Evolutionary conservation across 305 asterid species (phyloP), one percentile per base, ranked within the genome.

Genomic region (Fraxinus albicans): DNA sequence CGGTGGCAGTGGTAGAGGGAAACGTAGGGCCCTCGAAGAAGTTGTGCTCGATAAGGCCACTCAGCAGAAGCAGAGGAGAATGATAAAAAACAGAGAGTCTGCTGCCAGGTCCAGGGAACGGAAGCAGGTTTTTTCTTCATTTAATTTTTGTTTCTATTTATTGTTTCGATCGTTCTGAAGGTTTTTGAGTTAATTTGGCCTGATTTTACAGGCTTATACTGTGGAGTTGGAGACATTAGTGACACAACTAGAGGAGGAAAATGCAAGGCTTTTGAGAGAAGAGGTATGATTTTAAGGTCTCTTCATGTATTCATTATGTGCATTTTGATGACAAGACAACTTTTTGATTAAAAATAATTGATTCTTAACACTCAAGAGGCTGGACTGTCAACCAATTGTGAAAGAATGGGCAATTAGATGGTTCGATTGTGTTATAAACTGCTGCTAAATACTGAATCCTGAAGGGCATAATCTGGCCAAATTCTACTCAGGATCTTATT

Each of bases 71-170:
- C 99, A 95, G 91, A 90, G 95, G 87, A 88, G 98, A 75, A 95
- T 95, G 99, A 94, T 95, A 79, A 95, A 95, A 86, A 95, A 95
- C 89, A 89, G 99, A 83, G 99, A 95, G 79, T 94, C 97, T 79
- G 99, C 99, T 27, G 99, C 99, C 31, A 88, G 98, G 92, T 95
- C 99, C 36, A 88, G 99, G 75, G 99, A 95, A 83, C 90, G 99
- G 77, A 95, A 95, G 86, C 99, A 95, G 99, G 99, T 95, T 69
- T 27, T 70, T 35, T 84, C 9, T 3, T 8, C 6, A 2, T 6
- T 78, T 36, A 40, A 1, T 31, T 6, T 65, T 33, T 55, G 60
- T 63, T 13, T 8, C 0, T 7, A 73, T 34, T 33, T 4, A 25
- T 53, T 44, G 25, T 79, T 34, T 12, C 1, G 5, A 44, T 44